phyloP scores from a whole-genome alignment of 176 grass and related monocot genomes.

The Hordeum marinum region DNA sequence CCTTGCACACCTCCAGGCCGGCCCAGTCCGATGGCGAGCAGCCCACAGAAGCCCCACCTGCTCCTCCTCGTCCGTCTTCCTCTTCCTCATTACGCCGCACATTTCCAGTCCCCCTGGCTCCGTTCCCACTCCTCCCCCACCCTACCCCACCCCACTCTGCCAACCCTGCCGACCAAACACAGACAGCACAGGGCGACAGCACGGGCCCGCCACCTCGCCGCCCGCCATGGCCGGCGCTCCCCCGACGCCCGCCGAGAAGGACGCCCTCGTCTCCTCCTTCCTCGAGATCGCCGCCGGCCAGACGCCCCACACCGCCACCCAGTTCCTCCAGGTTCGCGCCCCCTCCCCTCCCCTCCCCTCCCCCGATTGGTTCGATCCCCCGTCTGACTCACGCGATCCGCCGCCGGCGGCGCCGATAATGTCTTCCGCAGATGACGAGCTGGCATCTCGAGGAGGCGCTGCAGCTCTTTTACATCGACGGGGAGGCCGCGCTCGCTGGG shows the following conservation, averaged over 20 bases:
- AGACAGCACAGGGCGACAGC: not conserved
- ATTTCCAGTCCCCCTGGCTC: not conserved
- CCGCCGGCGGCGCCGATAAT: not conserved
- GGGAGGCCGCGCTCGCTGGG: constrained; percentile 43
- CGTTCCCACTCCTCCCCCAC: not conserved
- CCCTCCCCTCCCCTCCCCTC: not conserved
- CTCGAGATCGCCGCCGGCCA: constrained; percentile 93
- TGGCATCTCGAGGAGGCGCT: constrained; percentile 92
- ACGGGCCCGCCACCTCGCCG: constrained; percentile 1
- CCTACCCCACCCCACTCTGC: not conserved
- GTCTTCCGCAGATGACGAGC: constrained; percentile 55
- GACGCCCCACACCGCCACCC: constrained; percentile 55
- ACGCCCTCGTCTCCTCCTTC: constrained; percentile 69
- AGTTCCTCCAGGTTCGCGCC: constrained; percentile 64
- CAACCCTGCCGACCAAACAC: constrained; percentile 26
- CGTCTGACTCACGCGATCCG: not conserved
- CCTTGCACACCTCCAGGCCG: no score
- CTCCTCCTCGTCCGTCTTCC: not conserved
- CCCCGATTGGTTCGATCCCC: not conserved
- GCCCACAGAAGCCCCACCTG: no score
- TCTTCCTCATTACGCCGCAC: constrained; percentile 31
- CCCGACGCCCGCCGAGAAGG: constrained; percentile 40
- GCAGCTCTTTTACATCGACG: constrained; percentile 85
- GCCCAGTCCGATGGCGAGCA: no score
- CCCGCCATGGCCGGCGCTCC: constrained; percentile 38